Conservation (phyloP, 2,329 filamentous ascomycete genomes). For the Phyllosticta capitalensis region DNA sequence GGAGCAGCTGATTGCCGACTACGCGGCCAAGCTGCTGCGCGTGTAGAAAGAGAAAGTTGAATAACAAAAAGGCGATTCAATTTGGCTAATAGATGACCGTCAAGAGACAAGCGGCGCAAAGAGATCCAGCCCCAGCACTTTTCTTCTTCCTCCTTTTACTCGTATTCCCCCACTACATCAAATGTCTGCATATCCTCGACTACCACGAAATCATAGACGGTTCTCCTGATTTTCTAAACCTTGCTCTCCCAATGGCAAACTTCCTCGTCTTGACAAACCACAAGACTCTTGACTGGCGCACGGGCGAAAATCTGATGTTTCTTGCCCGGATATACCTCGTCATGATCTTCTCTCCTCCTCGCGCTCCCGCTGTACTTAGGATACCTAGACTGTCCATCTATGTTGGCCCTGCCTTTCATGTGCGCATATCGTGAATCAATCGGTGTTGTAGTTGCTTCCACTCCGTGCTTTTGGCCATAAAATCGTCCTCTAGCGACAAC, state of each 20-base stretch:
- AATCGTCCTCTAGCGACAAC: too few relatives aligned
- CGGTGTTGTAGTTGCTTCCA: too few relatives aligned
- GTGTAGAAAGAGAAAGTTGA: constrained; percentile 42
- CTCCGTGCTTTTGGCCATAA: too few relatives aligned
- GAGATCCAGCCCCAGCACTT: background rate
- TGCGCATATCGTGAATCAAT: background rate
- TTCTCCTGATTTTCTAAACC: background rate
- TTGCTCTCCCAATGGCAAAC: too few relatives aligned
- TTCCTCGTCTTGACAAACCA: too few relatives aligned
- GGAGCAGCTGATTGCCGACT: constrained; percentile 76
- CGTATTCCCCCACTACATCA: background rate
- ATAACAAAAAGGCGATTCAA: background rate
- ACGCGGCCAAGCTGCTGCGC: constrained; percentile 79
- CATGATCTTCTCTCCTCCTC: background rate
- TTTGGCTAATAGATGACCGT: background rate
- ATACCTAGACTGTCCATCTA: constrained; percentile 5
- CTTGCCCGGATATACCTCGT: background rate
- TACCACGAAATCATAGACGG: constrained; percentile 2
- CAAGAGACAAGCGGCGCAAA: background rate
- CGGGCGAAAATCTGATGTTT: too few relatives aligned
- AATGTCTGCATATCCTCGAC: constrained; percentile 4
- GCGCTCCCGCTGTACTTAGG: constrained; percentile 8
- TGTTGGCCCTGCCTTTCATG: background rate
- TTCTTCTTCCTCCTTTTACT: background rate
- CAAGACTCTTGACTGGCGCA: too few relatives aligned